Evolutionary conservation across 2,329 filamentous ascomycete species (phyloP).

Genomic region (Cladosporium colombiae): DNA sequence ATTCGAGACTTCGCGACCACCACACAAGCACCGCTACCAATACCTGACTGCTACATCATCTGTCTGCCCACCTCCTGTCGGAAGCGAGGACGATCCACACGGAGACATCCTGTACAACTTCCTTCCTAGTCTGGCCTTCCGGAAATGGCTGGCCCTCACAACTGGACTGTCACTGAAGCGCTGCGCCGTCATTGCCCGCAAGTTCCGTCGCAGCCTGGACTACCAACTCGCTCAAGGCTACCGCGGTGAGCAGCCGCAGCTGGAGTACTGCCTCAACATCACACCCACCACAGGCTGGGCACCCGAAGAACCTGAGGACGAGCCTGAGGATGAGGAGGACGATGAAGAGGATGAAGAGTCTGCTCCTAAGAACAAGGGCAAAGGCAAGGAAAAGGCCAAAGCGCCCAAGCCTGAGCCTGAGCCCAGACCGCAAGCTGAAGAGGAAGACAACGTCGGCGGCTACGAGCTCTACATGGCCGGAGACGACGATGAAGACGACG

Average conservation of each 20-base stretch:
- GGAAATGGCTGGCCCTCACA: conserved; percentile 82
- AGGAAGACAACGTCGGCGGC: conserved; percentile 66
- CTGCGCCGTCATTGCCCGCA: conserved; percentile 76
- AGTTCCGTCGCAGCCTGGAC: conserved; percentile 83
- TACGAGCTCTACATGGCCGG: conserved; percentile 94
- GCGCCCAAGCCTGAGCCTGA: conserved; percentile 35
- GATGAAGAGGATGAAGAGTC: conserved; percentile 24
- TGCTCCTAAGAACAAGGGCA: conserved; percentile 33
- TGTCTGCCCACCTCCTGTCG: conserved; percentile 43
- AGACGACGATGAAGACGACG: conserved; percentile 60
- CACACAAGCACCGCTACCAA: conserved; percentile 92
- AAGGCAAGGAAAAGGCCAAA: conserved; percentile 34
- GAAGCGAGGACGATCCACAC: conserved; percentile 54
- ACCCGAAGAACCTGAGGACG: conserved; percentile 58
- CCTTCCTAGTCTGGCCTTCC: conserved; percentile 81
- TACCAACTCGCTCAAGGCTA: conserved; percentile 92
- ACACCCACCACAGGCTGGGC: conserved; percentile 88
- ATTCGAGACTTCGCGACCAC: conserved; percentile 65
- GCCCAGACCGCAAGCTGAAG: conserved; percentile 40
- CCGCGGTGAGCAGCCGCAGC: conserved; percentile 67
- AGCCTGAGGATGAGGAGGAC: conserved; percentile 41
- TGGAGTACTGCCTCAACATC: conserved; percentile 85
- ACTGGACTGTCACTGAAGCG: conserved; percentile 74
- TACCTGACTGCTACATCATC: conserved; percentile 55
- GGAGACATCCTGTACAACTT: conserved; percentile 79